Evolutionary conservation across 2,329 filamentous ascomycete genomes (phyloP), one percentile per base, ranked within the genome.

Genomic region (Dactylellina haptotyla): DNA sequence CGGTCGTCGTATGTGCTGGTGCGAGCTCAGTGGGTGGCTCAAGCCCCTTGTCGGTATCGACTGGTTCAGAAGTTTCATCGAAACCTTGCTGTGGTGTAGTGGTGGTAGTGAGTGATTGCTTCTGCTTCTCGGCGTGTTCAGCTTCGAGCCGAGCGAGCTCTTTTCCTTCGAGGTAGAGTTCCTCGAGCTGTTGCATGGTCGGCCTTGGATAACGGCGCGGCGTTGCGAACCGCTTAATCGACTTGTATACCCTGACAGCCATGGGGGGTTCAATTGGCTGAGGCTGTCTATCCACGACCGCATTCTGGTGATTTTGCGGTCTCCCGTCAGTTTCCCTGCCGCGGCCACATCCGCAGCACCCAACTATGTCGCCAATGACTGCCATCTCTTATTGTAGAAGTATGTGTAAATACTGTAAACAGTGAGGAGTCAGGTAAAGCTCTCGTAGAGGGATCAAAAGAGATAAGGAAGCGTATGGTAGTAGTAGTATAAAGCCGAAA

Each of bases 341-440:
- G 58, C 45, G 66, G 66, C 58, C 59, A 57, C 71, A 67, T 56
- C 63, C 71, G 46, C 64, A 64, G 59, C 66, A 73, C 43, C 66
- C 61, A 37, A 73, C 75, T 48, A 75, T 72, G 12, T 63, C 75
- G 50, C 57, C 53, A 18, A 72, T 34, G 20, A 69, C 65, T 34
- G 48, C 61, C 59, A 66, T 75, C 50, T 57, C 58, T 26, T 39
- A 43, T 63, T 72, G 57, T 46, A 56, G 61, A 63, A 28, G 63
- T 62, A 10, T 54, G 54, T 12, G 34, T 67, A 53, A 59, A 64
- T 50, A 56, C 43, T 37, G 51, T 59, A 64, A 46, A 69, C 50
- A 66, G 59, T 46, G 46, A 61, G 74, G 28, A 28, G 26, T 45
- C 57, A 37, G 59, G 61, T 63, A 56, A 50, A 28, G 75, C 54